Percentiles rank a stretch among this genome's conserved stretches.
These are phyloP conservation scores for Talaromyces amestolkiae DNA, from an alignment of 2,329 filamentous ascomycete genomes.

Conservation along the genomic window DNA sequence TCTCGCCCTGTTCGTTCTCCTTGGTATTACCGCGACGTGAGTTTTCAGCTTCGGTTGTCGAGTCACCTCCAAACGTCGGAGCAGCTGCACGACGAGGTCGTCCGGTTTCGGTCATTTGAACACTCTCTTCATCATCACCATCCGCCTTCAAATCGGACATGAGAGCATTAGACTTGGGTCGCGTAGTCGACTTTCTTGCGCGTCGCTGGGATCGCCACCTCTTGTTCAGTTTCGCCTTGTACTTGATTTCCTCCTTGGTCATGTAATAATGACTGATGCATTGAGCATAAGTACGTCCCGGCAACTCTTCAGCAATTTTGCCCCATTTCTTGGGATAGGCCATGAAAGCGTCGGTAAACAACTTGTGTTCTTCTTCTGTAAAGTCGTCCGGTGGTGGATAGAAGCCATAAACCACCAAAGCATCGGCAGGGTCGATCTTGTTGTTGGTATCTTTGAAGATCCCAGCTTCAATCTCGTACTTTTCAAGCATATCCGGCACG, in stretches of 20 bases:
- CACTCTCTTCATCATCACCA: constrained; percentile 45
- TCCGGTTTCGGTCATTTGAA: constrained; percentile 50
- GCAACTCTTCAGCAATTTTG: constrained; percentile 49
- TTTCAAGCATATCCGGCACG: constrained; percentile 49
- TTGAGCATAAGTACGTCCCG: constrained; percentile 47
- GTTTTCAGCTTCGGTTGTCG: constrained; percentile 35
- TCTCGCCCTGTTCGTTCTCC: constrained; percentile 38
- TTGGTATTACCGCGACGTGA: constrained; percentile 37
- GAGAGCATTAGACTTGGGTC: constrained; percentile 49
- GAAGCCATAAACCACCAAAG: constrained; percentile 46
- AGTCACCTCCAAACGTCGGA: constrained; percentile 46
- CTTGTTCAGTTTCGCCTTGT: constrained; percentile 50
- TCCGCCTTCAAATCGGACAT: constrained; percentile 48
- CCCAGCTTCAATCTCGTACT: constrained; percentile 36
- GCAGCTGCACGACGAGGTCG: constrained; percentile 50
- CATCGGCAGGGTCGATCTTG: constrained; percentile 37
- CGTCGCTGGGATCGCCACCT: constrained; percentile 45
- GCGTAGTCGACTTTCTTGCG: constrained; percentile 34
- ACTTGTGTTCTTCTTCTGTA: constrained; percentile 46
- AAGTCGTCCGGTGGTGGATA: constrained; percentile 49
- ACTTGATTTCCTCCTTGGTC: constrained; percentile 50
- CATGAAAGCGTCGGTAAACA: constrained; percentile 50
- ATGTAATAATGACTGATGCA: constrained; percentile 53
- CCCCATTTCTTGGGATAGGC: constrained; percentile 52
- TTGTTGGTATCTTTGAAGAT: constrained; percentile 51